Conservation (phyloP, 2,329 filamentous ascomycete genomes). For the Fusarium nygamai region DNA sequence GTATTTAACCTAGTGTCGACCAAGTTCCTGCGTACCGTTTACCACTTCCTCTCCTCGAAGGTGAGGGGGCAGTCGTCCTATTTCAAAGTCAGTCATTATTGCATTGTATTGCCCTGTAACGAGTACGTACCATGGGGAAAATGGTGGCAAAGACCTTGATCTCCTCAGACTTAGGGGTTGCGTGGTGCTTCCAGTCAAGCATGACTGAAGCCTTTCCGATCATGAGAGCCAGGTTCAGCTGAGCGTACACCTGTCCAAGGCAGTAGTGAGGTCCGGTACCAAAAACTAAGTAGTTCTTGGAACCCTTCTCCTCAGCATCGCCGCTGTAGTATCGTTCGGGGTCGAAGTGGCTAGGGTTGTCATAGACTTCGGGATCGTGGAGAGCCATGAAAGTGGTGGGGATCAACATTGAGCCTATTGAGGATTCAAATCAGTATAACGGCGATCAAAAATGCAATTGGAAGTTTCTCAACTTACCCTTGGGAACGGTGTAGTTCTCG, state of each 20-base stretch:
- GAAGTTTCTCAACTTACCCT: conserved; percentile 62
- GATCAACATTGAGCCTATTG: conserved; percentile 85
- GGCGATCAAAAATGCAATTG: neutral
- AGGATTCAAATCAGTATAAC: conserved; percentile 28
- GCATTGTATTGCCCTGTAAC: neutral
- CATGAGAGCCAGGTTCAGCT: conserved; percentile 87
- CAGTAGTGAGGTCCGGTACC: conserved; percentile 97
- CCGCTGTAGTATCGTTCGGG: conserved; percentile 92
- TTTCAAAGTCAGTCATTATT: conserved; percentile 38
- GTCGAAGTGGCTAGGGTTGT: conserved; percentile 87
- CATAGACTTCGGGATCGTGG: conserved; percentile 92
- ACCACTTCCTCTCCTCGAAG: conserved; percentile 68
- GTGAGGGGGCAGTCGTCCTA: conserved; percentile 87
- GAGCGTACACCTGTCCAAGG: conserved; percentile 90
- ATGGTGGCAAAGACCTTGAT: conserved; percentile 99
- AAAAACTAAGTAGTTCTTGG: conserved; percentile 97
- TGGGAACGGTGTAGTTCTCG: conserved; percentile 87
- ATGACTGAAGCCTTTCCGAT: conserved; percentile 88
- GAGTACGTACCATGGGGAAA: conserved; percentile 83
- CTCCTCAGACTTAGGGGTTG: conserved; percentile 86
- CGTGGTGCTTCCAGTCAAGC: conserved; percentile 89
- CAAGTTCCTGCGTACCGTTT: conserved; percentile 27
- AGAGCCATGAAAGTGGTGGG: conserved; percentile 91
- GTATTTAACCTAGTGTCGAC: conserved; percentile 13
- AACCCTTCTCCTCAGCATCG: conserved; percentile 82